Conservation (phyloP, 2,329 filamentous ascomycete species). For the Talaromyces marneffei region DNA sequence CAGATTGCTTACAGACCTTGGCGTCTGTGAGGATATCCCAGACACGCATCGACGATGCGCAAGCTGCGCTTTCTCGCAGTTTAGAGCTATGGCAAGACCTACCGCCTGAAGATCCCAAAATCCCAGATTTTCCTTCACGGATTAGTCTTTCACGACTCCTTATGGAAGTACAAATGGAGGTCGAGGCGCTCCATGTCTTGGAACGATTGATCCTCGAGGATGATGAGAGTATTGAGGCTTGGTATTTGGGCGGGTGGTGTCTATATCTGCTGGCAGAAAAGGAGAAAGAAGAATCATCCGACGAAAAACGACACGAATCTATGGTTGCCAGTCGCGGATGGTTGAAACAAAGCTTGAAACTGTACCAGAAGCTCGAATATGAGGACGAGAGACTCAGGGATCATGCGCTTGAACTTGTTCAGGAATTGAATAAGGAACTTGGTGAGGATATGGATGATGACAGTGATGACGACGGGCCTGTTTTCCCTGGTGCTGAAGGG, state of each 20-base stretch:
- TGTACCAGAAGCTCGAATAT: conserved; percentile 76
- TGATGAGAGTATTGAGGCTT: conserved; percentile 88
- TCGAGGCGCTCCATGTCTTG: conserved; percentile 76
- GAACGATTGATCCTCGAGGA: conserved; percentile 82
- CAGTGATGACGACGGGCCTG: conserved; percentile 53
- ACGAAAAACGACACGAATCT: conserved; percentile 54
- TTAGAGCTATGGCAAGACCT: conserved; percentile 78
- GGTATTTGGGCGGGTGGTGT: conserved; percentile 96
- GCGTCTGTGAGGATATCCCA: conserved; percentile 94
- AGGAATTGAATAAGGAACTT: conserved; percentile 57
- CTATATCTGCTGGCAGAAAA: conserved; percentile 61
- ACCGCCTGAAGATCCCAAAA: conserved; percentile 60
- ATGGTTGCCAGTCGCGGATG: conserved; percentile 74
- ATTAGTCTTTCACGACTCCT: conserved; percentile 79
- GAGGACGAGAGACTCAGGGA: conserved; percentile 47
- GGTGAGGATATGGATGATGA: conserved; percentile 54
- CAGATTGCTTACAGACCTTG: conserved; percentile 91
- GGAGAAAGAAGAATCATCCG: conserved; percentile 38
- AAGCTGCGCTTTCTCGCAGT: conserved; percentile 69
- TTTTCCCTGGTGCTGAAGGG: conserved; percentile 41
- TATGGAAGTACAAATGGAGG: conserved; percentile 83
- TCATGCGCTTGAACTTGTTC: conserved; percentile 40
- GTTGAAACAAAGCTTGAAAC: conserved; percentile 71
- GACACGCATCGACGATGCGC: conserved; percentile 69
- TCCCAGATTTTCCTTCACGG: conserved; percentile 80